Evolutionary conservation across 1,284 basidiomycete genomes (phyloP).

Genomic region (Apiotrichum sp.): DNA sequence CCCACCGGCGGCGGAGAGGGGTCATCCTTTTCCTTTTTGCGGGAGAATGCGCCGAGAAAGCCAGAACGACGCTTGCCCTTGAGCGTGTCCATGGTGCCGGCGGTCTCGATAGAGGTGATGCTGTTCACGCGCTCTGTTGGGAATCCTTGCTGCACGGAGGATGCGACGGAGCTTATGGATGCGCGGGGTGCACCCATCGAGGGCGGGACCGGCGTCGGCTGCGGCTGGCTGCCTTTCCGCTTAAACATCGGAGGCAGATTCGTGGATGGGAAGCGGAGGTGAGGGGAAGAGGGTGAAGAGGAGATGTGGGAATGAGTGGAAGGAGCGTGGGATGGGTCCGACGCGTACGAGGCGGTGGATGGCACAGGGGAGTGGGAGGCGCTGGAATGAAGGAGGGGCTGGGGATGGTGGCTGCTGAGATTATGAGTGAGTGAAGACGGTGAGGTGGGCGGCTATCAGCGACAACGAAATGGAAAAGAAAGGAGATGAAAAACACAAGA

Average conservation of each 20-base stretch:
- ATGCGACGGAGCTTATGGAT: conserved; percentile 11
- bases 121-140: conserved; percentile 4
- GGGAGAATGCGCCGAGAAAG: conserved; percentile 12
- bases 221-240: neutral
- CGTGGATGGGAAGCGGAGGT: too few species aligned
- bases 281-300: too few species aligned
- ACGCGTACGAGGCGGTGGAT: too few species aligned
- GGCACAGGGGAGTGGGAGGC: too few species aligned
- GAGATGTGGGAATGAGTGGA: too few species aligned
- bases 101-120: conserved; percentile 10
- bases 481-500: too few species aligned
- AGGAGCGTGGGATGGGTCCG: too few species aligned
- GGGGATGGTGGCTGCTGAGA: too few species aligned
- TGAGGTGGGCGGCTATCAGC: too few species aligned
- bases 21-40: conserved; percentile 20
- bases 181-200: conserved; percentile 1
- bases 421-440: too few species aligned
- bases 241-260: neutral
- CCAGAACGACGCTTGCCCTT: conserved; percentile 17
- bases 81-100: conserved; percentile 4
- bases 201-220: neutral
- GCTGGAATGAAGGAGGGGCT: too few species aligned
- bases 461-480: too few species aligned
- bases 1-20: neutral
- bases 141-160: conserved; percentile 5